These are phyloP conservation scores for Eimeria praecox DNA, from an alignment of 169 alveolate species.

Conservation along the genomic window DNA sequence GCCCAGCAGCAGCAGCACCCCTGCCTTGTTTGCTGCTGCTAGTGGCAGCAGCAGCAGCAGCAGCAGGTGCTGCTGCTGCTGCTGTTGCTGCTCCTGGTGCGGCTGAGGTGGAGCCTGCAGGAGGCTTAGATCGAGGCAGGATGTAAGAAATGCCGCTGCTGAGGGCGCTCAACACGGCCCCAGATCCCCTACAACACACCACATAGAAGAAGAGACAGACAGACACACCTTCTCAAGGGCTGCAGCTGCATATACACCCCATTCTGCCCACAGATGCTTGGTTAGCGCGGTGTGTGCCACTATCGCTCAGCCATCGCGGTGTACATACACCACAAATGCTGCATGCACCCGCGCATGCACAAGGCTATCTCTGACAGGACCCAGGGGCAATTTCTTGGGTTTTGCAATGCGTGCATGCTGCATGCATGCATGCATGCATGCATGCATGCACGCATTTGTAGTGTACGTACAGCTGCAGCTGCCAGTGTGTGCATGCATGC, in stretches of 20 bases:
- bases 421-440: too few relatives aligned
- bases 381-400: too few relatives aligned
- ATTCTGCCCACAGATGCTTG: neutral
- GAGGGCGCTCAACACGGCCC: conserved; percentile 34
- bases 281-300: too few relatives aligned
- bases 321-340: neutral
- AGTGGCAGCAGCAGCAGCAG: neutral
- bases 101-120: neutral
- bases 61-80: neutral
- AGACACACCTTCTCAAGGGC: neutral
- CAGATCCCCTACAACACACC: conserved; percentile 21
- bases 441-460: too few relatives aligned
- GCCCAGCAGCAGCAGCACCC: neutral
- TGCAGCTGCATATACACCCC: neutral
- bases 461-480: too few relatives aligned
- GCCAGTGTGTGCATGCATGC: too few relatives aligned
- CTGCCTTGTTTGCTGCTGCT: neutral
- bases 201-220: neutral
- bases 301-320: neutral
- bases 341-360: neutral
- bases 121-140: conserved; percentile 13
- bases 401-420: too few relatives aligned
- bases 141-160: conserved; percentile 57
- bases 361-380: too few relatives aligned
- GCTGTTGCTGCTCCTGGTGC: neutral